Evolutionary conservation across 1,284 basidiomycete genomes (phyloP).

Genomic region (Gymnopus androsaceus): DNA sequence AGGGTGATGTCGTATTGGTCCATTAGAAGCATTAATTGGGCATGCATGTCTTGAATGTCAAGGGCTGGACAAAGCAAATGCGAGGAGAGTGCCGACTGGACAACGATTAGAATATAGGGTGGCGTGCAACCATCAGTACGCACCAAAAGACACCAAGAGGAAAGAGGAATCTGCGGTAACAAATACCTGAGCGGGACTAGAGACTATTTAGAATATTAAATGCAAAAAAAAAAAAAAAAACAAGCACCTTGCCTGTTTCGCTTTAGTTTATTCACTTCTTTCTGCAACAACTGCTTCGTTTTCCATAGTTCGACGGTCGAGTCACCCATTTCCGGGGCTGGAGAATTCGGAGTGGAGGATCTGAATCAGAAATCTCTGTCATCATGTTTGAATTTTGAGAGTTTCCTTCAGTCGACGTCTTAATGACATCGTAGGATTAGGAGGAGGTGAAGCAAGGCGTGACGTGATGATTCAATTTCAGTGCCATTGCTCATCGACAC

Average conservation of each 20-base stretch:
- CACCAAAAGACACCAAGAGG: constrained; percentile 35
- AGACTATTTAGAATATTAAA: background rate
- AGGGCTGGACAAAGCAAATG: constrained; percentile 62
- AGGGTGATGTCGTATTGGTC: constrained; percentile 60
- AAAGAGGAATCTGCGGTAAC: constrained; percentile 39
- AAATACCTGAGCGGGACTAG: constrained; percentile 23
- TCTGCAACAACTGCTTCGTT: constrained; percentile 11
- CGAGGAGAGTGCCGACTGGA: constrained; percentile 69
- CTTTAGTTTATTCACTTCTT: constrained; percentile 19
- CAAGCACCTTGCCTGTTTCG: constrained; percentile 19
- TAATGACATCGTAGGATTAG: background rate
- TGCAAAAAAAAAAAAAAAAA: background rate
- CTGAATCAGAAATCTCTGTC: constrained; percentile 22
- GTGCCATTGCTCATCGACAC: no score
- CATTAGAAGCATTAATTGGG: constrained; percentile 53
- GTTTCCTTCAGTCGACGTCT: background rate
- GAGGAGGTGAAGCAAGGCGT: background rate
- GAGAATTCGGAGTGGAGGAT: constrained; percentile 2
- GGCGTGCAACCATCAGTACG: constrained; percentile 28
- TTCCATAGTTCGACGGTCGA: constrained; percentile 10
- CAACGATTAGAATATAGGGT: constrained; percentile 9
- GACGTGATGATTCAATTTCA: background rate
- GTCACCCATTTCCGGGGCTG: constrained; percentile 1
- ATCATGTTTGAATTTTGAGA: background rate
- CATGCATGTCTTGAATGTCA: constrained; percentile 60